phyloP scores from a whole-genome alignment of 1,139 yeast species.

The Citeromyces hawaiiensis region DNA sequence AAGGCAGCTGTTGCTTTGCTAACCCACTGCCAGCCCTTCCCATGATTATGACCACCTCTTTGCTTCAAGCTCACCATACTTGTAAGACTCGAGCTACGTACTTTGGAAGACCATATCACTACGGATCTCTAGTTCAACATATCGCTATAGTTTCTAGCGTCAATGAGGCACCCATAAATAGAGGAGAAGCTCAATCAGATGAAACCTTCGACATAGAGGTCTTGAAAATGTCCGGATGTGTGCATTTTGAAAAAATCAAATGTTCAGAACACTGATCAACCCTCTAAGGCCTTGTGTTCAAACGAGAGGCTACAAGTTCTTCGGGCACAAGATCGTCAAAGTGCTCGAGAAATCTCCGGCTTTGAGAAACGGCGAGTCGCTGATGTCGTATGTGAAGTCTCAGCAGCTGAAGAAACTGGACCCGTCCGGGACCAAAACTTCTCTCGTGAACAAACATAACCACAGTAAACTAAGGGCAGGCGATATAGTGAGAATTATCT shows the following conservation, averaged over 20 bases:
- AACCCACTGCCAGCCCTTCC: too few relatives aligned
- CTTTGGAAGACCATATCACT: too few relatives aligned
- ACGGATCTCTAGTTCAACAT: too few relatives aligned
- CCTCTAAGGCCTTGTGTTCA: constrained; percentile 1
- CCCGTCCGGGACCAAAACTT: constrained; percentile 59
- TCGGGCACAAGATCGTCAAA: constrained; percentile 2
- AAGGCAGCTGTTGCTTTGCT: too few relatives aligned
- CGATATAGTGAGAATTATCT: constrained; percentile 68
- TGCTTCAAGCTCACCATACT: too few relatives aligned
- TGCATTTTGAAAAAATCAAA: neutral
- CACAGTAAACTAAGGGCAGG: constrained; percentile 58
- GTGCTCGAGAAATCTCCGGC: constrained; percentile 42
- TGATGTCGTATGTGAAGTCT: constrained; percentile 32
- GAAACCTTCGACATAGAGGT: too few relatives aligned
- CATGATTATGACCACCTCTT: too few relatives aligned
- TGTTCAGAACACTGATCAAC: neutral
- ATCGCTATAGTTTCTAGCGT: too few relatives aligned
- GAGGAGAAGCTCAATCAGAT: too few relatives aligned
- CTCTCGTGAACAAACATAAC: constrained; percentile 35
- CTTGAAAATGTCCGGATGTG: neutral
- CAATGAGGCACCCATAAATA: too few relatives aligned
- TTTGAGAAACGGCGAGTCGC: constrained; percentile 34
- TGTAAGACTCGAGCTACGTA: too few relatives aligned
- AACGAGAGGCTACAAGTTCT: constrained; percentile 4
- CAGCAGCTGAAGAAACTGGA: constrained; percentile 48